Conservation (phyloP, 129 eudicot species). For the Tagetes erecta region DNA sequence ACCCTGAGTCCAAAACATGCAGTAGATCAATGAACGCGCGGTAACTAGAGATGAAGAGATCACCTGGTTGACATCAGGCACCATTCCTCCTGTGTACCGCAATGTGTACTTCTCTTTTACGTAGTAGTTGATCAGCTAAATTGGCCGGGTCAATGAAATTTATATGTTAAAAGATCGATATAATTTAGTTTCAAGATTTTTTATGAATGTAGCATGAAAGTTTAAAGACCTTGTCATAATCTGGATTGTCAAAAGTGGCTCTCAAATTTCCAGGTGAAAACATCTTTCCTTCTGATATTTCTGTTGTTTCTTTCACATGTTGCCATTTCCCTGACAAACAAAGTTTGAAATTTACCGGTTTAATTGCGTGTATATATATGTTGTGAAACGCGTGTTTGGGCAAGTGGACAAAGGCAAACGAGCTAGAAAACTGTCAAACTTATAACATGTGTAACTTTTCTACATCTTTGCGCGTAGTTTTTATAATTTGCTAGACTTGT, state of each 20-base stretch:
- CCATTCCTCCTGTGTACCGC: conserved; percentile 99
- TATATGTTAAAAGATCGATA: background rate
- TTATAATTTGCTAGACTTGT: background rate
- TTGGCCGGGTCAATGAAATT: background rate
- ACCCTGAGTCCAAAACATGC: no score
- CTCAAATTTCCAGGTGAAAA: conserved; percentile 97
- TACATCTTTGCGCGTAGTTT: no score
- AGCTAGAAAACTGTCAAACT: no score
- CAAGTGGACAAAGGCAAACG: no score
- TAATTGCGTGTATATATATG: no score
- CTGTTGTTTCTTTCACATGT: conserved; percentile 94
- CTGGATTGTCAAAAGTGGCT: conserved; percentile 93
- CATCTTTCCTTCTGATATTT: conserved; percentile 96
- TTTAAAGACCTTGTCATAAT: conserved; percentile 66
- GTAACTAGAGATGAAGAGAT: conserved; percentile 15
- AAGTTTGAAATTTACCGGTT: no score
- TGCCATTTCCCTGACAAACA: conserved; percentile 80
- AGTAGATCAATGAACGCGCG: no score
- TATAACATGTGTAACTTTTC: no score
- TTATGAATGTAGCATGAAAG: conserved; percentile 4
- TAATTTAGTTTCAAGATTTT: conserved; percentile 9
- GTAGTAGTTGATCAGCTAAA: conserved; percentile 84
- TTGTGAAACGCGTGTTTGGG: no score
- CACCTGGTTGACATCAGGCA: conserved; percentile 99
- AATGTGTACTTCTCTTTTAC: conserved; percentile 91